Evolutionary conservation across 352 stramenopile species (phyloP).

Genomic region (Phytophthora tubulina): DNA sequence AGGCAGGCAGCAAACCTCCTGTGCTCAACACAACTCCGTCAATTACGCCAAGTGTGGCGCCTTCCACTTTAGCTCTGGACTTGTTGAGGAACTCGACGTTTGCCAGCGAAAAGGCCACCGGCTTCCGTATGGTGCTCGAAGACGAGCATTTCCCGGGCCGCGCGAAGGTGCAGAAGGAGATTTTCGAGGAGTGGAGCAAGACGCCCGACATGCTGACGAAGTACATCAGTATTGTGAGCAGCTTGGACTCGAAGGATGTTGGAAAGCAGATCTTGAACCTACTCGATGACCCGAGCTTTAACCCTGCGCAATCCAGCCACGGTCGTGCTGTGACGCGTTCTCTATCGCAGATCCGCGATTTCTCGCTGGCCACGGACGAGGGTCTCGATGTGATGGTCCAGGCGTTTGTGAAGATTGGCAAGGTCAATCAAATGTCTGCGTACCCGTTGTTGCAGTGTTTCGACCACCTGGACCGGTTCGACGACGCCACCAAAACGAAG

Average conservation of each 20-base stretch:
- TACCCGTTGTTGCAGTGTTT: slow-evolving; percentile 87
- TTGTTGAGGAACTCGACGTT: slow-evolving; percentile 78
- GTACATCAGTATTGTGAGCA: slow-evolving; percentile 85
- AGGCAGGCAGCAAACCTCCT: slow-evolving; percentile 57
- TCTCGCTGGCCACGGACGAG: slow-evolving; percentile 80
- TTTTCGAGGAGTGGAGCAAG: slow-evolving; percentile 77
- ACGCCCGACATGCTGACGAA: slow-evolving; percentile 81
- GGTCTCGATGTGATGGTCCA: slow-evolving; percentile 76
- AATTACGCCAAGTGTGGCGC: slow-evolving; percentile 55
- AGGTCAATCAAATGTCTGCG: slow-evolving; percentile 88
- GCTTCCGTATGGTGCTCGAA: slow-evolving; percentile 72
- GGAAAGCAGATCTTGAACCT: slow-evolving; percentile 78
- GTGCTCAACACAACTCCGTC: slow-evolving; percentile 53
- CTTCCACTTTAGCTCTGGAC: slow-evolving; percentile 59
- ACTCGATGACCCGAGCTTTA: slow-evolving; percentile 73
- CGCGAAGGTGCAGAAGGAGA: slow-evolving; percentile 67
- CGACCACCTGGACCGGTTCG: slow-evolving; percentile 79
- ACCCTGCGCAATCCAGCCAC: slow-evolving; percentile 79
- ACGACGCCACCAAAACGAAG: slow-evolving; percentile 67
- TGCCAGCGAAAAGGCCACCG: slow-evolving; percentile 65
- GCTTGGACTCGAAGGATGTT: slow-evolving; percentile 69
- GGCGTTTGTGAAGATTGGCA: slow-evolving; percentile 81
- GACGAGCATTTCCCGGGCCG: slow-evolving; percentile 68
- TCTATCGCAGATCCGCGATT: slow-evolving; percentile 80
- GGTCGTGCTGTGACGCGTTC: slow-evolving; percentile 68